Percentiles rank a stretch among this genome's conserved stretches.
These are phyloP conservation scores for Cutaneotrichosporon cyanovorans DNA, from an alignment of 1,284 basidiomycete species.

Conservation along the genomic window DNA sequence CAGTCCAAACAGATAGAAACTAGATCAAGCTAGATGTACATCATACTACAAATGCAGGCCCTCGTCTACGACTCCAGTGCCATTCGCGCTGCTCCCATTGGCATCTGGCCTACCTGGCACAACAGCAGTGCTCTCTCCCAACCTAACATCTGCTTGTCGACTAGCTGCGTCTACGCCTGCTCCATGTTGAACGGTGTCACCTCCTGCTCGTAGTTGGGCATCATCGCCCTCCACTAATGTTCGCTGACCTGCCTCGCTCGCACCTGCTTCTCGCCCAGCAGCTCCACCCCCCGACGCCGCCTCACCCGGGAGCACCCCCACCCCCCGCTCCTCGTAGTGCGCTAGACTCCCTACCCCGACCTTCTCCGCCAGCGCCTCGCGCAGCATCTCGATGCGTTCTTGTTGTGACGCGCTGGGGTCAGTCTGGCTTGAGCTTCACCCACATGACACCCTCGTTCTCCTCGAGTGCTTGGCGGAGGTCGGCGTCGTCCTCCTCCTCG, in stretches of 20 bases:
- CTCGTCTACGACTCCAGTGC: too few species aligned
- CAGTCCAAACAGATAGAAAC: too few species aligned
- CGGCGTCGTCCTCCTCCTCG: constrained; percentile 36
- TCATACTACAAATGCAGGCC: constrained; percentile 3
- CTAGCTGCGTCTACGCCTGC: too few species aligned
- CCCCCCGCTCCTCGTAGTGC: constrained; percentile 30
- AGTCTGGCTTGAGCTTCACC: constrained; percentile 20
- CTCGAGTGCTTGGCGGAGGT: constrained; percentile 49
- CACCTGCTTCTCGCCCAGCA: too few species aligned
- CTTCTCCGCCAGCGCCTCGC: constrained; percentile 29
- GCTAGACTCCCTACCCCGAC: constrained; percentile 29
- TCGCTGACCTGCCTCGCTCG: not conserved
- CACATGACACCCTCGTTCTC: constrained; percentile 56
- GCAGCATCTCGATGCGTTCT: constrained; percentile 33
- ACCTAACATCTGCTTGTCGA: too few species aligned
- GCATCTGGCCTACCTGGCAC: too few species aligned
- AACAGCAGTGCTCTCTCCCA: too few species aligned
- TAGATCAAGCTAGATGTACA: too few species aligned
- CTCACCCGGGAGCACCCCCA: not conserved
- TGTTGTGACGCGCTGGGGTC: constrained; percentile 29
- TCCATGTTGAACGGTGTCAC: too few species aligned
- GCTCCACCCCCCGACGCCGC: not conserved
- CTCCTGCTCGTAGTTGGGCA: not conserved
- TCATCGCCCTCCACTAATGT: not conserved
- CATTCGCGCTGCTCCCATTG: too few species aligned